phyloP scores from a whole-genome alignment of 1,139 yeast genomes.

The Groenewaldozyma sp. region DNA sequence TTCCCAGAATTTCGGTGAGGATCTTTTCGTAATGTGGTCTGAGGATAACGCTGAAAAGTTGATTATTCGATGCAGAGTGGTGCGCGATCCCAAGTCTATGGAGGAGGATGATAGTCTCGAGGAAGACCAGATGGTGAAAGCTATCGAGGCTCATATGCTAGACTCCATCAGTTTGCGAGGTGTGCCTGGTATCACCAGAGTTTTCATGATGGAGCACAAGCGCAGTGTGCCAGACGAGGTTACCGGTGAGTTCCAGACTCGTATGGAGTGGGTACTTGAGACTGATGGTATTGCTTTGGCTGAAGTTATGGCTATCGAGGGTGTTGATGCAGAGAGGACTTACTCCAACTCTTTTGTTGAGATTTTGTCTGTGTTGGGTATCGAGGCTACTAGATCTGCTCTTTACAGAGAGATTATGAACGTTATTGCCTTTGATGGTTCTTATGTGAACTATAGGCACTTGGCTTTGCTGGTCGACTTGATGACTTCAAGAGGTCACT shows the following conservation, averaged over 20 bases:
- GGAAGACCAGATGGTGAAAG: conserved; percentile 93
- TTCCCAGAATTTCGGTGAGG: conserved; percentile 87
- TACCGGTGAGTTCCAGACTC: conserved; percentile 78
- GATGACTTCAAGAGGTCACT: conserved; percentile 97
- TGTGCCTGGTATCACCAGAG: conserved; percentile 88
- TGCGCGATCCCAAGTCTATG: conserved; percentile 87
- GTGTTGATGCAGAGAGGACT: conserved; percentile 84
- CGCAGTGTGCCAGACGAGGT: conserved; percentile 59
- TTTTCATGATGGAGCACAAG: conserved; percentile 88
- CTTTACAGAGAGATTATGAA: conserved; percentile 87
- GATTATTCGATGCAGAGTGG: conserved; percentile 96
- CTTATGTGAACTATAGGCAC: conserved; percentile 96
- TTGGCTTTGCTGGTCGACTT: conserved; percentile 96
- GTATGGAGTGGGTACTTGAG: conserved; percentile 96
- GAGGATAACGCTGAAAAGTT: conserved; percentile 98
- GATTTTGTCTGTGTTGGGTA: conserved; percentile 89
- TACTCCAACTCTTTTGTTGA: conserved; percentile 96
- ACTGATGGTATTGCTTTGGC: conserved; percentile 97
- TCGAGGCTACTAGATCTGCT: conserved; percentile 96
- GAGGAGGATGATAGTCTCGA: conserved; percentile 94
- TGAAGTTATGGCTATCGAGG: conserved; percentile 90
- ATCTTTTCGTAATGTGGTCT: conserved; percentile 95
- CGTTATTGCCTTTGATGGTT: conserved; percentile 98
- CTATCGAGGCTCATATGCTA: conserved; percentile 93
- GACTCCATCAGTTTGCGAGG: conserved; percentile 94